phyloP scores from a whole-genome alignment of 441 rosid species.

The Manihot esculenta region DNA sequence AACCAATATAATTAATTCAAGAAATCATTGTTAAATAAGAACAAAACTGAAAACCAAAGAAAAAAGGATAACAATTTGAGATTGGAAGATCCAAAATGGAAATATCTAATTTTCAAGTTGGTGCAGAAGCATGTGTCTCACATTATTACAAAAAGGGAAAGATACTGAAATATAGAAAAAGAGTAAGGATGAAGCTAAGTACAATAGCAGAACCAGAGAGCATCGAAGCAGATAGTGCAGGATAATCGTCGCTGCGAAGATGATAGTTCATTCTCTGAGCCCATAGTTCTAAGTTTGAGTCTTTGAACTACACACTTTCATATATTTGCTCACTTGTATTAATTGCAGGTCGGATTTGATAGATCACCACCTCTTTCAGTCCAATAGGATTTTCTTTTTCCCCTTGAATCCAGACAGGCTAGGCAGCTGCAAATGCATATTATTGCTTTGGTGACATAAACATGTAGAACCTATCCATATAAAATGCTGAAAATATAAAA shows the following conservation, averaged over 20 bases:
- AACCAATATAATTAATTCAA: not conserved
- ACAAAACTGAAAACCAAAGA: not conserved
- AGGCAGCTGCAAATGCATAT: too few species aligned
- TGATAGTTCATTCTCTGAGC: conserved; percentile 39
- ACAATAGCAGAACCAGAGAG: conserved; percentile 94
- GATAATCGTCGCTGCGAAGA: conserved; percentile 40
- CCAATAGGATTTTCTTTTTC: too few species aligned
- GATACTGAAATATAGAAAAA: not conserved
- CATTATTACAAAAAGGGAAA: not conserved
- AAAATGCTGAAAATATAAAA: too few species aligned
- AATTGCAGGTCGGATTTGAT: too few species aligned
- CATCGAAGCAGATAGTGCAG: conserved; percentile 60
- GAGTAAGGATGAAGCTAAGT: conserved; percentile 17
- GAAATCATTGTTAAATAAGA: not conserved
- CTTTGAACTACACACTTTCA: too few species aligned
- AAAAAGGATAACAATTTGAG: not conserved
- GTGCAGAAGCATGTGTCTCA: not conserved
- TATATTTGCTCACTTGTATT: too few species aligned
- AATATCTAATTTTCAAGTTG: not conserved
- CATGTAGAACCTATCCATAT: too few species aligned
- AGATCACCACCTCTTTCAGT: too few species aligned
- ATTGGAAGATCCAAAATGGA: not conserved
- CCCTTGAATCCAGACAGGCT: too few species aligned
- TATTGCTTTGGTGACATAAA: too few species aligned
- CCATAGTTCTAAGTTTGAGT: conserved; percentile 23